Base-by-base conservation (phyloP, 1,284 basidiomycete species). In the Microbotryum scabiosae region DNA sequence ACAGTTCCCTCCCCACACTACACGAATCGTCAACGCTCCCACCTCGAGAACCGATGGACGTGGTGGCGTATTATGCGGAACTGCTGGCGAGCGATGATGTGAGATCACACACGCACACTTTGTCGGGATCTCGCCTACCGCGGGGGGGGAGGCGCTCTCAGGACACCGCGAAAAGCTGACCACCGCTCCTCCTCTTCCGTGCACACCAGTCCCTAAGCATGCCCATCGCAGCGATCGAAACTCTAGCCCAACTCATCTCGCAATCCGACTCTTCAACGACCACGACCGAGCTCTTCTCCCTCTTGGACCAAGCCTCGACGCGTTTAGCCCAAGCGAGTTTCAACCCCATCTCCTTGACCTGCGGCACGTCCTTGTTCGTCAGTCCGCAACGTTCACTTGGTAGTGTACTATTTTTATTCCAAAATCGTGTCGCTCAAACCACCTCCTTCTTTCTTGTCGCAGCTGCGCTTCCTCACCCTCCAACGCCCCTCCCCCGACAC, bases 301-400 rank as follows among this genome's bases (percentile, higher is more conserved):
- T 84, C 57, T 81, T 94, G 67, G 84, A 88, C 61, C 81, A 85
- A 50, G 87, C 85, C 30, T 86, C 88, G 2, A 78, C 84, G 7
- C 77, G 79, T 20, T 78, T 94, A 56, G 85, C 83, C 69, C 74
- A 78, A 26, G 80, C 80, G 23, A 81, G 84, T 0, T 78, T 84
- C 46, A 93, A 91, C 72, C 84, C 88, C 14, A 87, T 93, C 73
- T 85, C 90, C 64, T 79, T 91, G 58, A 86, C 86, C 65, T 90
- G 89, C n/a, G 90, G 90, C 48, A 87, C 87, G 73, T 87, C 92
- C 73, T 80, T 94, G 36, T 92, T 93, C 77, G 86, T 88, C 68
- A 85, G 87, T 7, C 91, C 69, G 87, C 90, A 65, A 89, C 88
- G 28, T 78, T 88, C 73, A 85, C 85, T n/a, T 87, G 90, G 74